Evolutionary conservation across 169 alveolate genomes (phyloP).

Genomic region (Eimeria mitis): DNA sequence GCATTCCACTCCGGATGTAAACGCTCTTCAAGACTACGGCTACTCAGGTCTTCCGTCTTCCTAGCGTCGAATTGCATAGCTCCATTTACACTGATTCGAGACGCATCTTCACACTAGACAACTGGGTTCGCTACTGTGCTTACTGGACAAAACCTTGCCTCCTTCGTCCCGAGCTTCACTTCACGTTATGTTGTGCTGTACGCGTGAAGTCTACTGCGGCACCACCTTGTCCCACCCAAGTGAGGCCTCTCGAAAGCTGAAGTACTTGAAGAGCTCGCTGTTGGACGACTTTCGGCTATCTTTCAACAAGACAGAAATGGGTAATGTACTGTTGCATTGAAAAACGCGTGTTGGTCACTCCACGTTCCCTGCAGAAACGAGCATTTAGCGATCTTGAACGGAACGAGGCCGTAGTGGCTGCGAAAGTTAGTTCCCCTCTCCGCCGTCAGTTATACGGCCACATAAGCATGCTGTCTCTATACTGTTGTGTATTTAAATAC

Average conservation of each 20-base stretch:
- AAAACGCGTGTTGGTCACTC: neutral
- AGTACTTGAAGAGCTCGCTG: slow-evolving; percentile 63
- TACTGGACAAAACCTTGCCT: neutral
- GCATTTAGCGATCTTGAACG: neutral
- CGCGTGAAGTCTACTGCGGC: slow-evolving; percentile 62
- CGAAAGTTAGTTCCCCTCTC: neutral
- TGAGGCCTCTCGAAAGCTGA: slow-evolving; percentile 62
- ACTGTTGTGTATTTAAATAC: no score
- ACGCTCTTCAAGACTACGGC: slow-evolving; percentile 47
- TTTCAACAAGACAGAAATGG: neutral
- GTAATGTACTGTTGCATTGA: neutral
- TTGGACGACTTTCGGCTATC: slow-evolving; percentile 57
- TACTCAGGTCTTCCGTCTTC: slow-evolving; percentile 71
- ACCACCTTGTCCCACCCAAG: slow-evolving; percentile 67
- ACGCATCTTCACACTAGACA: neutral
- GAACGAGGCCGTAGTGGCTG: neutral
- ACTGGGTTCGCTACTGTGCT: neutral
- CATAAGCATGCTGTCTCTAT: neutral
- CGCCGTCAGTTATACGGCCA: neutral
- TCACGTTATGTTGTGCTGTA: neutral
- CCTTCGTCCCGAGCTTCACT: neutral
- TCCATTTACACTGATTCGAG: neutral
- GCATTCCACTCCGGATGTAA: slow-evolving; percentile 7
- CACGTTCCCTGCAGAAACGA: neutral
- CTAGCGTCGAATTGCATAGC: neutral